A percentile compares a stretch with the other conserved stretches of the same genome.
These are phyloP conservation scores for Coniochaeta hoffmannii DNA, from an alignment of 2,329 filamentous ascomycete genomes.

Conservation along the genomic window DNA sequence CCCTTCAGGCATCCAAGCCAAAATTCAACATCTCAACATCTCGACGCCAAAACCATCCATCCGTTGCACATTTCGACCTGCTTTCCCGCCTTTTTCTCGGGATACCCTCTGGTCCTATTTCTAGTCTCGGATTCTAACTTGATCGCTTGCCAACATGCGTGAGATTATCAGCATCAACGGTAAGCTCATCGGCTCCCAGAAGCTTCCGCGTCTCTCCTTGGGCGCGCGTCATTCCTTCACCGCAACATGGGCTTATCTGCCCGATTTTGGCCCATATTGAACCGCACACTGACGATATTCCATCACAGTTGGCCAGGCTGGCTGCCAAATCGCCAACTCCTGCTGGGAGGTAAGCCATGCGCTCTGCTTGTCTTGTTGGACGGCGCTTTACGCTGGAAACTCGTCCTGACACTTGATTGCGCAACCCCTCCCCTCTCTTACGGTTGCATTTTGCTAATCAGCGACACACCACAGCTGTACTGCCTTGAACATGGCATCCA, in stretches of 20 bases:
- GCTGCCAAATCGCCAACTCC: constrained; percentile 99
- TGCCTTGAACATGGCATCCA: constrained; percentile 99
- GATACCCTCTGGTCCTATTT: constrained; percentile 21
- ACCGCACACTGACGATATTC: constrained; percentile 43
- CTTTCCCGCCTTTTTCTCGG: constrained; percentile 18
- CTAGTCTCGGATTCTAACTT: constrained; percentile 15
- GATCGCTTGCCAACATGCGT: constrained; percentile 65
- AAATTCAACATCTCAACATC: constrained; percentile 3
- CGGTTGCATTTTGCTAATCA: constrained; percentile 8
- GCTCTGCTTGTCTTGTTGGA: neutral
- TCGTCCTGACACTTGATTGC: neutral
- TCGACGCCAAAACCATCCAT: neutral
- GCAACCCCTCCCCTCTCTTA: neutral
- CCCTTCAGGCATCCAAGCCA: constrained; percentile 3
- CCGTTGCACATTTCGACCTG: neutral
- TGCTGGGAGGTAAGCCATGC: constrained; percentile 92
- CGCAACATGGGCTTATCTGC: constrained; percentile 28
- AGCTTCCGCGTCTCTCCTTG: constrained; percentile 8
- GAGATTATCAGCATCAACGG: constrained; percentile 99
- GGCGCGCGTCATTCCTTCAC: constrained; percentile 32
- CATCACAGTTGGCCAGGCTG: constrained; percentile 88
- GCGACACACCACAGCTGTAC: constrained; percentile 67
- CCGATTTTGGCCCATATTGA: neutral
- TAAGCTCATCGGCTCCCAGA: constrained; percentile 39
- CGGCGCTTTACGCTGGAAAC: neutral